These are phyloP conservation scores for Trichoderma koningiopsis DNA, from an alignment of 2,329 filamentous ascomycete species.

Conservation along the genomic window DNA sequence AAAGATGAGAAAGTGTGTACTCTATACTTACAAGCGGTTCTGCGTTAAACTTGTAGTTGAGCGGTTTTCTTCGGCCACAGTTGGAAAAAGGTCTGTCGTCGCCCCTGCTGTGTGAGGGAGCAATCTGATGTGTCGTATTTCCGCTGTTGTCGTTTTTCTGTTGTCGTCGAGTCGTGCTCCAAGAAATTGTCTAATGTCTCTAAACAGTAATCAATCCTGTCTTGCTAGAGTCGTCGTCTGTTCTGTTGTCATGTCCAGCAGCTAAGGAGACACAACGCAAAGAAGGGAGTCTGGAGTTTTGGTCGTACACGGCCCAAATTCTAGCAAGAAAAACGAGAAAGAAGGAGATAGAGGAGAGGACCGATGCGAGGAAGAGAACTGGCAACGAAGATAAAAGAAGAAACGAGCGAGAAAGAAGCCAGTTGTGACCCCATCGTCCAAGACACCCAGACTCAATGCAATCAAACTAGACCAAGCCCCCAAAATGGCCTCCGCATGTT, in stretches of 20 bases:
- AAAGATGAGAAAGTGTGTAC: neutral
- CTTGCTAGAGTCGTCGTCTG: neutral
- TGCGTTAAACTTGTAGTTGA: neutral
- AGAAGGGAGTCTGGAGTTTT: neutral
- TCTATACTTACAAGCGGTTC: neutral
- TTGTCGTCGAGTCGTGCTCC: neutral
- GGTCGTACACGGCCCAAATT: neutral
- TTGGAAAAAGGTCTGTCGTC: neutral
- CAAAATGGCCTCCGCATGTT: neutral
- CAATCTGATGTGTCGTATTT: conserved; percentile 5
- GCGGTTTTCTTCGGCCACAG: neutral
- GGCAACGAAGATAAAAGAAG: neutral
- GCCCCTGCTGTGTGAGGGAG: neutral
- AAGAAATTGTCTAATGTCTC: neutral
- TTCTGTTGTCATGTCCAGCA: neutral
- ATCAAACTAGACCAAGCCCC: neutral
- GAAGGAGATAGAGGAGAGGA: neutral
- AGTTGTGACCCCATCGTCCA: neutral
- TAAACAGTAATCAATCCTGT: neutral
- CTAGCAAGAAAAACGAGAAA: neutral
- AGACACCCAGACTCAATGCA: conserved; percentile 5
- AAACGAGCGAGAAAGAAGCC: neutral
- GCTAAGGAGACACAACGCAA: neutral
- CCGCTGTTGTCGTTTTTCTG: neutral
- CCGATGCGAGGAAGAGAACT: neutral